These are phyloP conservation scores for Penicillium sp. DNA, from an alignment of 2,329 filamentous ascomycete genomes.

Conservation along the genomic window DNA sequence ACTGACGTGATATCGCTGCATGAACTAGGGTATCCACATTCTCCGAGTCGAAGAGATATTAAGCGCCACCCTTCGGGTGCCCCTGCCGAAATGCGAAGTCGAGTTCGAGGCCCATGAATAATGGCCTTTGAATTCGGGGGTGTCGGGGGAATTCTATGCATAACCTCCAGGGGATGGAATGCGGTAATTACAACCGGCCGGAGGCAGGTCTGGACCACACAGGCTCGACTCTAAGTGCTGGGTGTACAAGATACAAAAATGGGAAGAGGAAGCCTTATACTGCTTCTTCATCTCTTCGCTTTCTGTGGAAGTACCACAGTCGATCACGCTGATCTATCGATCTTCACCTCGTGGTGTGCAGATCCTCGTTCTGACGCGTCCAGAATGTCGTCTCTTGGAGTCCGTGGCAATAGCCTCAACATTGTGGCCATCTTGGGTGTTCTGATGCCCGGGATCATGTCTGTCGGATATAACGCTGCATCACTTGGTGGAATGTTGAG, in stretches of 20 bases:
- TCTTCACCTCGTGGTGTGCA: conserved; percentile 7
- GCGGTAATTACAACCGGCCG: neutral
- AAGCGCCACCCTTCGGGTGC: neutral
- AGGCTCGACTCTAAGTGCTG: no score
- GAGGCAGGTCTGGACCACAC: neutral
- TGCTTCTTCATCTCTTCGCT: neutral
- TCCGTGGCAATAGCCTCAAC: conserved; percentile 22
- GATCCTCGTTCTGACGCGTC: conserved; percentile 4
- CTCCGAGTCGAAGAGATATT: neutral
- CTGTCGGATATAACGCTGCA: conserved; percentile 21
- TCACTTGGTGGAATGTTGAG: conserved; percentile 19
- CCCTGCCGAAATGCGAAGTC: neutral
- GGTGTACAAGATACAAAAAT: neutral
- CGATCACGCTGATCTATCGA: conserved; percentile 8
- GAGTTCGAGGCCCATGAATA: neutral
- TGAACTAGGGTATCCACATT: neutral
- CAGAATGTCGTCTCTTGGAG: conserved; percentile 19
- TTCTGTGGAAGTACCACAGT: neutral
- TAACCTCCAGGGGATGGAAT: neutral
- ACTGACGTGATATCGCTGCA: neutral
- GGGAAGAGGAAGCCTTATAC: neutral
- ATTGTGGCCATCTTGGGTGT: conserved; percentile 19
- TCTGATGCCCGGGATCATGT: conserved; percentile 20
- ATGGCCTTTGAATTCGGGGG: neutral
- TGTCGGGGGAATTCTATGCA: neutral